Conservation (phyloP, 768 basidiomycete genomes). For the Xanthoconium stramineum region DNA sequence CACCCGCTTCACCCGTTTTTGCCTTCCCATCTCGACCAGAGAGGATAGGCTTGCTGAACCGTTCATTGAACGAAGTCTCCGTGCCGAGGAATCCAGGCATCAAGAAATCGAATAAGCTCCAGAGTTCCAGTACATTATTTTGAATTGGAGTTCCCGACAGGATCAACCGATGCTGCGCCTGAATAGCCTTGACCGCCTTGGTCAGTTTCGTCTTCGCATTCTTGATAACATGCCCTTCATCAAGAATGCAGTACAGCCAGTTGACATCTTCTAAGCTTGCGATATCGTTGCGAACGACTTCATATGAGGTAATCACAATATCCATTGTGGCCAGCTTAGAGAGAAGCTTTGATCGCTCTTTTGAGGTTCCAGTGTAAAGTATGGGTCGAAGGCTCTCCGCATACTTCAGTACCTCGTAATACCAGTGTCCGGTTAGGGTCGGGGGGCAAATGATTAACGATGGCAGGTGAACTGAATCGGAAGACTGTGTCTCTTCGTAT, state of each 20-base stretch:
- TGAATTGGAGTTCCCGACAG: conserved; percentile 98
- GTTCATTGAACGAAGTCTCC: conserved; percentile 89
- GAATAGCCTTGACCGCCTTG: conserved; percentile 88
- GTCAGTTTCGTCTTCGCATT: conserved; percentile 98
- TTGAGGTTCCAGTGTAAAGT: conserved; percentile 83
- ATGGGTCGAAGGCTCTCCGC: conserved; percentile 79
- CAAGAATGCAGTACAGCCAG: conserved; percentile 96
- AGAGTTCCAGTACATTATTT: conserved; percentile 96
- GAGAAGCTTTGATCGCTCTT: conserved; percentile 72
- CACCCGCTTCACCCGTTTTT: conserved; percentile 92
- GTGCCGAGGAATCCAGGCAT: conserved; percentile 99
- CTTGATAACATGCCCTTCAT: conserved; percentile 99
- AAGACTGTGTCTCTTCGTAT: conserved; percentile 59
- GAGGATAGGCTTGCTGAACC: conserved; percentile 93
- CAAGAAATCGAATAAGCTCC: conserved; percentile 98
- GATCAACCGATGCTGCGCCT: conserved; percentile 90
- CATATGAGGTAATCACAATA: conserved; percentile 96
- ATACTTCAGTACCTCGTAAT: conserved; percentile 95
- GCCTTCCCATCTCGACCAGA: conserved; percentile 94
- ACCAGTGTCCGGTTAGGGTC: conserved; percentile 98
- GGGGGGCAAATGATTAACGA: conserved; percentile 96
- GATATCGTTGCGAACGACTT: conserved; percentile 95
- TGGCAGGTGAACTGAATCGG: conserved; percentile 82
- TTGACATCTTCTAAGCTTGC: conserved; percentile 63
- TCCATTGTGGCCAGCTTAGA: conserved; percentile 69